Base-by-base conservation (phyloP, 2,329 filamentous ascomycete species). In the Sporothrix humicola region DNA sequence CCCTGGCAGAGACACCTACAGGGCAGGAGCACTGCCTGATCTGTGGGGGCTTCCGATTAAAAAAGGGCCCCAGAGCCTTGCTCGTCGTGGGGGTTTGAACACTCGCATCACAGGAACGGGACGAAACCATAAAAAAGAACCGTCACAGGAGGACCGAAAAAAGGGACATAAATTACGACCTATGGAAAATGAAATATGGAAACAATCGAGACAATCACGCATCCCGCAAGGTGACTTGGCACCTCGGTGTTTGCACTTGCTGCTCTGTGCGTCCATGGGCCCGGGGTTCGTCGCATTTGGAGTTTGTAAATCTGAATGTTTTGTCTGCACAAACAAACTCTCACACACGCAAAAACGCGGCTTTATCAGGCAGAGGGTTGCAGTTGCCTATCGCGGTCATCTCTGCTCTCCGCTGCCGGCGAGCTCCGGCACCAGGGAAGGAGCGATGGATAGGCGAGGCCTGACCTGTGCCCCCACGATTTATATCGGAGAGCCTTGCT, bases 371-470 rank as follows among this genome's bases (percentile, higher is more conserved):
- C 20, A 52, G 15, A 26, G 26, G 48, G 15, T 48, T 56, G 66
- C 66, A 69, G 3, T 54, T 69, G 46, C 66, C 66, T 69, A 54
- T 69, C 66, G 66, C 66, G 17, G 44, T 26, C 66, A 42, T 69
- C 26, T 48, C 26, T 37, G 48, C n/a, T 42, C 66, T 69, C 65
- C 48, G 48, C 66, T 37, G 66, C 26, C 46, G 66, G 66, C 66
- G 48, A 69, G 26, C 26, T 17, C 48, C 66, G 66, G 66, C 17
- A 20, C 20, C 48, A 42, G 15, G 26, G 15, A 42, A 46, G 48
- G 48, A 42, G 26, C 66, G 31, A 7, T 42, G 15, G 26, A 37
- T 31, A 50, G 23, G 7, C 65, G 12, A 13, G 46, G 23, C 65
- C 46, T 20, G 26, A n/a, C 26, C 26, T 69, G 66, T 15, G 48